Evolutionary conservation across 2,329 filamentous ascomycete genomes (phyloP).

Genomic region (Aspergillus brunneoviolaceus): DNA sequence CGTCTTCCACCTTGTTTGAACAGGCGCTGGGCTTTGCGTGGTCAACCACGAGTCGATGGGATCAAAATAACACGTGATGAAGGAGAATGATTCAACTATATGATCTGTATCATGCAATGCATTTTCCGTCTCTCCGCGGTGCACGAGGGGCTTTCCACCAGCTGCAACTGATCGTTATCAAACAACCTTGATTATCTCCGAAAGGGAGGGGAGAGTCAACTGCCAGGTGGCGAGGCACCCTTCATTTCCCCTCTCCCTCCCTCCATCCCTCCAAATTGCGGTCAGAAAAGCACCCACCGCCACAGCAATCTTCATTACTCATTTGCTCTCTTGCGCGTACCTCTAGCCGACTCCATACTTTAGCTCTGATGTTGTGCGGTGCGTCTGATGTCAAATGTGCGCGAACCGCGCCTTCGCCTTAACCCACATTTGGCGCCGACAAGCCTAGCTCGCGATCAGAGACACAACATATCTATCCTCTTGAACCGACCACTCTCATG

Average conservation of each 20-base stretch:
- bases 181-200: constrained; percentile 9
- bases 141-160: background rate
- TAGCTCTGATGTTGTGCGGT: background rate
- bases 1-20: background rate
- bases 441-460: background rate
- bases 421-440: background rate
- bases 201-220: constrained; percentile 10
- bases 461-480: background rate
- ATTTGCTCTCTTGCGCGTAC: constrained; percentile 7
- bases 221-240: constrained; percentile 18
- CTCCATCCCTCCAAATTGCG: constrained; percentile 21
- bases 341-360: background rate
- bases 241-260: no score
- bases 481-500: constrained; percentile 14
- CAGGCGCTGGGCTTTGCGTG: background rate
- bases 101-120: background rate
- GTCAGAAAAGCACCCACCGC: constrained; percentile 25
- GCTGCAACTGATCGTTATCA: constrained; percentile 1
- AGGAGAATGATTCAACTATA: background rate
- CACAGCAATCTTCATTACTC: constrained; percentile 11
- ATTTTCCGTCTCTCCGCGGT: background rate
- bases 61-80: background rate
- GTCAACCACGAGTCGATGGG: no score
- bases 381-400: constrained; percentile 1
- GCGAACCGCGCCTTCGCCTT: constrained; percentile 11